Evolutionary conservation across 768 basidiomycete genomes (phyloP).

Genomic region (Leucocoprinus birnbaumii): DNA sequence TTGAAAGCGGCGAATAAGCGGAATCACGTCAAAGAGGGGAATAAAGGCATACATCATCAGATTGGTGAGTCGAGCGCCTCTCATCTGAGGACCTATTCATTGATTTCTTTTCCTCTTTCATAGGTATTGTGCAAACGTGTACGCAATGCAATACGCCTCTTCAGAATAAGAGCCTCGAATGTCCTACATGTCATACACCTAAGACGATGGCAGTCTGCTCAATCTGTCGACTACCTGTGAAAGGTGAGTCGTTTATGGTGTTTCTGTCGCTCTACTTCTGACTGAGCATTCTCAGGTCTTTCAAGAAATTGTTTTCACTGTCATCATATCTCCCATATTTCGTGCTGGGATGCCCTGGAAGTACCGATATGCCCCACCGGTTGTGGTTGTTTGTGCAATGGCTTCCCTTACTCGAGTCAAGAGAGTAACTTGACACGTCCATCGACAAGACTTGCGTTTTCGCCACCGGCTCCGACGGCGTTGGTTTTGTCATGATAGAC

Average conservation of each 20-base stretch:
- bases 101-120: neutral
- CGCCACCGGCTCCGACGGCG: slow-evolving; percentile 17
- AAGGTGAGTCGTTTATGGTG: slow-evolving; percentile 41
- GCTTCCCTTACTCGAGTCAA: slow-evolving; percentile 13
- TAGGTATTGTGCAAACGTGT: slow-evolving; percentile 46
- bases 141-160: slow-evolving; percentile 34
- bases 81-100: no score
- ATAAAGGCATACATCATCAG: slow-evolving; percentile 23
- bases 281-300: slow-evolving; percentile 41
- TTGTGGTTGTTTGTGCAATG: slow-evolving; percentile 62
- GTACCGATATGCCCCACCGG: slow-evolving; percentile 60
- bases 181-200: slow-evolving; percentile 39
- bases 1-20: slow-evolving; percentile 55
- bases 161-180: slow-evolving; percentile 32
- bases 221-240: slow-evolving; percentile 74
- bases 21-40: slow-evolving; percentile 14
- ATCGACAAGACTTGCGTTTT: slow-evolving; percentile 27
- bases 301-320: slow-evolving; percentile 61
- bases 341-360: slow-evolving; percentile 55
- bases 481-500: neutral
- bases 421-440: slow-evolving; percentile 27
- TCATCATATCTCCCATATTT: slow-evolving; percentile 62
- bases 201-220: slow-evolving; percentile 54
- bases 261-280: neutral
- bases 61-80: slow-evolving; percentile 40